A percentile compares a stretch with the other conserved stretches of the same genome.
These are phyloP conservation scores for Termitomyces sp. DNA, from an alignment of 768 basidiomycete genomes.

Conservation along the genomic window DNA sequence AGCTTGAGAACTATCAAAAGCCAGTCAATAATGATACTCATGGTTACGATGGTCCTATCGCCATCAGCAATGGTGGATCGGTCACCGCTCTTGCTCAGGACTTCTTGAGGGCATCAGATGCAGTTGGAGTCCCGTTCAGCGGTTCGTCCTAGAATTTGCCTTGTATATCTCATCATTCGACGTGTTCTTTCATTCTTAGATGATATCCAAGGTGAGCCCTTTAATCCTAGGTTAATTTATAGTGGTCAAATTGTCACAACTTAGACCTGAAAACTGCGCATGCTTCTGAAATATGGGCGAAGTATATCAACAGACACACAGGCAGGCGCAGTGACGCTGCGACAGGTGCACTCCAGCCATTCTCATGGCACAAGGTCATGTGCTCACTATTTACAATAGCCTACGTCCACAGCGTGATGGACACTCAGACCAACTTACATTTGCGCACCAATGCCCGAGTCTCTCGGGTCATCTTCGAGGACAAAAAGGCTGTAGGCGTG, in stretches of 20 bases:
- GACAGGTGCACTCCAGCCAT: slow-evolving; percentile 34
- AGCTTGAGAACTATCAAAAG: slow-evolving; percentile 77
- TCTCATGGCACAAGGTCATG: neutral
- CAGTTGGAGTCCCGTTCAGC: slow-evolving; percentile 58
- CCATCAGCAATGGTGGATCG: slow-evolving; percentile 64
- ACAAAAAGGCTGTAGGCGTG: slow-evolving; percentile 64
- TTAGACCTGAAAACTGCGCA: slow-evolving; percentile 53
- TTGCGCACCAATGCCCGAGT: slow-evolving; percentile 63
- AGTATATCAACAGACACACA: slow-evolving; percentile 71
- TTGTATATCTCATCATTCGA: neutral
- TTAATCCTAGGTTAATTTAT: neutral
- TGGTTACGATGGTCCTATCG: slow-evolving; percentile 70
- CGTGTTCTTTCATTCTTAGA: slow-evolving; percentile 27
- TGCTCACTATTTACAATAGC: slow-evolving; percentile 23
- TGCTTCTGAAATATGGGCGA: slow-evolving; percentile 69
- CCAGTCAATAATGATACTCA: slow-evolving; percentile 61
- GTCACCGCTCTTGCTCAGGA: slow-evolving; percentile 61
- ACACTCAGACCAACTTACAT: slow-evolving; percentile 60
- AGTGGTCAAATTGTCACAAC: neutral
- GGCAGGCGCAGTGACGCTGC: slow-evolving; percentile 69
- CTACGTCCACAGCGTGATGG: slow-evolving; percentile 69
- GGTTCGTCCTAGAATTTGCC: slow-evolving; percentile 29
- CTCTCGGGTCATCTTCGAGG: slow-evolving; percentile 67
- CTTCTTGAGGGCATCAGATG: slow-evolving; percentile 58
- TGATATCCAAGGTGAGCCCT: slow-evolving; percentile 48